phyloP scores from a whole-genome alignment of 1,284 basidiomycete genomes.

The Ustilago crameri region DNA sequence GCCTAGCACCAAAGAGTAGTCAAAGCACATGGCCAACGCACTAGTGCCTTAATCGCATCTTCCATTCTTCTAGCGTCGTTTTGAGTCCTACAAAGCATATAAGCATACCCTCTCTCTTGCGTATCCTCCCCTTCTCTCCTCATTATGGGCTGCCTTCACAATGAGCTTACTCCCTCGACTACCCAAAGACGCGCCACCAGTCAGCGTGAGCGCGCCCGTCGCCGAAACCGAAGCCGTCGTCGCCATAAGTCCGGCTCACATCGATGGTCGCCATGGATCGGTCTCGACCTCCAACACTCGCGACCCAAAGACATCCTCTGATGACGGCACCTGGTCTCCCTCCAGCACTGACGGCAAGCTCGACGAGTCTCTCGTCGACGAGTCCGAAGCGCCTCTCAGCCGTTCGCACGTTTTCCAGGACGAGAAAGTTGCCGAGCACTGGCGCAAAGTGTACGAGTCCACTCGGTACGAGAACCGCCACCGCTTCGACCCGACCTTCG shows the following conservation, averaged over 20 bases:
- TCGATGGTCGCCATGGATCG: slow-evolving; percentile 18
- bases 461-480: slow-evolving; percentile 40
- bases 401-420: slow-evolving; percentile 42
- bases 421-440: slow-evolving; percentile 32
- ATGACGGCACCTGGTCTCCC: slow-evolving; percentile 11
- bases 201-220: slow-evolving; percentile 16
- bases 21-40: background rate
- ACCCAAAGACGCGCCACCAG: slow-evolving; percentile 22
- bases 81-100: too few species aligned
- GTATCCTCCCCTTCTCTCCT: background rate
- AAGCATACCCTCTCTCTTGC: background rate
- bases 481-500: slow-evolving; percentile 36
- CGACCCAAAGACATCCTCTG: slow-evolving; percentile 17
- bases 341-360: slow-evolving; percentile 1
- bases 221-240: slow-evolving; percentile 15
- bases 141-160: background rate
- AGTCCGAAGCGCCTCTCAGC: slow-evolving; percentile 17
- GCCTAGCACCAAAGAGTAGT: too few species aligned
- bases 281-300: slow-evolving; percentile 12
- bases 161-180: slow-evolving; percentile 32
- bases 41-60: background rate
- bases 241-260: background rate
- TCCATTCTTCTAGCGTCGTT: background rate
- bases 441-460: slow-evolving; percentile 36
- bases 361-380: slow-evolving; percentile 22